Conservation (phyloP, 345 rosid species). For the Dimocarpus longan region DNA sequence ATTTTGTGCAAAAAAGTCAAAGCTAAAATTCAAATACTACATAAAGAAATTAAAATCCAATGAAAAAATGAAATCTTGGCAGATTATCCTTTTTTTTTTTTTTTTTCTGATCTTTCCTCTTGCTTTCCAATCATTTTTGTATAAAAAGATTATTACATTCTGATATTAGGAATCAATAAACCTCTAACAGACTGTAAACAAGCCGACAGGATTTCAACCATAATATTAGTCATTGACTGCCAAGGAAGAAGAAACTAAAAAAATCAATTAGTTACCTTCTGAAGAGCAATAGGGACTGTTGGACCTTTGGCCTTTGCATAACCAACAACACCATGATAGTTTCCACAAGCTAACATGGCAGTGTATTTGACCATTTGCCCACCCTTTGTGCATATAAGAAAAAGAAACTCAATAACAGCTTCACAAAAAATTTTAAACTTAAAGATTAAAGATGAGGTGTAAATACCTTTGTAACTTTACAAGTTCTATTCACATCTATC, state of each 20-base stretch:
- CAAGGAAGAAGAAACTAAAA: constrained; percentile 4
- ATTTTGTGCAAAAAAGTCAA: not conserved
- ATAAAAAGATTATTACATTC: not conserved
- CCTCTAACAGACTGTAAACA: not conserved
- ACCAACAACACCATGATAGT: constrained; percentile 87
- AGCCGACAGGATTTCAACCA: not conserved
- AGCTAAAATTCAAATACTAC: not conserved
- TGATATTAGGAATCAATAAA: not conserved
- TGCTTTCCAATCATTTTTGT: not conserved
- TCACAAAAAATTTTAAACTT: not conserved
- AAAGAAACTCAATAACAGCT: constrained; percentile 16
- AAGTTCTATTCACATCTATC: constrained; percentile 86
- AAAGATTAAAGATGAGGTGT: constrained; percentile 10
- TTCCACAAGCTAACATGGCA: constrained; percentile 86
- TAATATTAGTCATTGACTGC: not conserved
- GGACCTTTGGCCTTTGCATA: constrained; percentile 91
- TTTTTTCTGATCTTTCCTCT: not conserved
- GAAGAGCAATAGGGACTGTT: constrained; percentile 73
- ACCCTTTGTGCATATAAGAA: constrained; percentile 47
- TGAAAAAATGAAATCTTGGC: not conserved
- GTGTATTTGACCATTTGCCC: constrained; percentile 81
- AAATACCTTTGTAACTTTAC: constrained; percentile 90
- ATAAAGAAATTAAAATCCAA: not conserved
- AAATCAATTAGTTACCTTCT: constrained; percentile 57
- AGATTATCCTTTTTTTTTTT: not conserved